Conservation (phyloP, 345 rosid species). For the Brassica carinata region DNA sequence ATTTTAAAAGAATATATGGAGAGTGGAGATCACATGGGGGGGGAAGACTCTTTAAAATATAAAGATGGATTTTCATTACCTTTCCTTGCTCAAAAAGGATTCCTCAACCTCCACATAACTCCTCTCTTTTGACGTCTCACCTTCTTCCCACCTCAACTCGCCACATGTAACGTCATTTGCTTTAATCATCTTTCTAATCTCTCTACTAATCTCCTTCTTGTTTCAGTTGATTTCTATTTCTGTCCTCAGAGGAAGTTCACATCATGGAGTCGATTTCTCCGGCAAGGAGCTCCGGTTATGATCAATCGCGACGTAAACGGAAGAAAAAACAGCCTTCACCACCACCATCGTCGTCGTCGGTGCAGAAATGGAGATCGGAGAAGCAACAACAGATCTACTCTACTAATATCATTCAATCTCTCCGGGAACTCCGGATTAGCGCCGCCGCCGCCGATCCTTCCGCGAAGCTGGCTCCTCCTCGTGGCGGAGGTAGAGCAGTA, state of each 20-base stretch:
- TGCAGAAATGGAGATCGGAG: constrained; percentile 74
- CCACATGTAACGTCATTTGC: neutral
- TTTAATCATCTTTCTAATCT: neutral
- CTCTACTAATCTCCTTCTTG: neutral
- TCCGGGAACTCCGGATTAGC: constrained; percentile 51
- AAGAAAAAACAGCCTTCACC: constrained; percentile 52
- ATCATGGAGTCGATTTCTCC: constrained; percentile 32
- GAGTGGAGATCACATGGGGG: constrained; percentile 39
- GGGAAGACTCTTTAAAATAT: neutral
- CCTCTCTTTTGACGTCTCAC: constrained; percentile 1
- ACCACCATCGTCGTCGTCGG: neutral
- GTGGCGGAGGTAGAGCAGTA: constrained; percentile 54
- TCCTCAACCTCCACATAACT: constrained; percentile 32
- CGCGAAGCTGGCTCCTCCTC: constrained; percentile 43
- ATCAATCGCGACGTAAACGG: constrained; percentile 56
- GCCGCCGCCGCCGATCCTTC: neutral
- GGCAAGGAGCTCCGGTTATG: constrained; percentile 34
- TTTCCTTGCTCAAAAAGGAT: constrained; percentile 24
- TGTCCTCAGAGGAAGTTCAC: neutral
- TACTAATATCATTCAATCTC: constrained; percentile 64
- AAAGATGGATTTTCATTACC: constrained; percentile 6
- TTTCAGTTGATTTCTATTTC: neutral
- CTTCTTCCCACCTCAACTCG: constrained; percentile 6
- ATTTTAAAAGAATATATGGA: neutral
- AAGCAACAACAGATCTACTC: constrained; percentile 79